A percentile compares a stretch with the other conserved stretches of the same genome.
These are phyloP conservation scores for Leccinum obscurum DNA, from an alignment of 768 basidiomycete species.

Conservation along the genomic window DNA sequence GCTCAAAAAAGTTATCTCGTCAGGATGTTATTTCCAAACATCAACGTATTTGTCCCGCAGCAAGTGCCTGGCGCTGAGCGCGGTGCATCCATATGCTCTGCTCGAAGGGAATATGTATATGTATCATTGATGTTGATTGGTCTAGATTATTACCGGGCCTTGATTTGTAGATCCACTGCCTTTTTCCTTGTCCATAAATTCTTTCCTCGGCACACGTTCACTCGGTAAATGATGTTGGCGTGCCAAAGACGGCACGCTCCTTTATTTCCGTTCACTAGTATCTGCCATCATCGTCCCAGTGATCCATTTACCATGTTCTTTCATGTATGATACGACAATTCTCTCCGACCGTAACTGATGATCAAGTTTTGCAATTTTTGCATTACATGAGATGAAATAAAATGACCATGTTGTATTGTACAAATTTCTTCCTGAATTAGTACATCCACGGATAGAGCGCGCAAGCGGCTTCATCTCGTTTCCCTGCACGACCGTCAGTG, in stretches of 20 bases:
- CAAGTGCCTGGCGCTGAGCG: constrained; percentile 15
- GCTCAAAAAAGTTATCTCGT: constrained; percentile 30
- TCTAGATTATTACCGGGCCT: not conserved
- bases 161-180: not conserved
- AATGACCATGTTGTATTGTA: not conserved
- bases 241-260: constrained; percentile 5
- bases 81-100: not conserved
- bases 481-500: not conserved
- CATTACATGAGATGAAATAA: not conserved
- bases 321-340: not conserved
- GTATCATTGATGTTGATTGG: not conserved
- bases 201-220: not conserved
- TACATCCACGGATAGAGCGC: not conserved
- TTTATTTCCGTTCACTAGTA: not conserved
- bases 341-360: not conserved
- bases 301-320: constrained; percentile 1
- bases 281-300: not conserved
- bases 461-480: not conserved
- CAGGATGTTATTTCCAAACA: constrained; percentile 30
- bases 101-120: not conserved
- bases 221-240: not conserved
- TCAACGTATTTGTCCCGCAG: constrained; percentile 26
- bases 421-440: not conserved
- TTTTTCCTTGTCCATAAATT: not conserved
- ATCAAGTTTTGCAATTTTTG: constrained; percentile 1